Base-by-base conservation (phyloP, 345 rosid species). In the Gossypium arboreum region DNA sequence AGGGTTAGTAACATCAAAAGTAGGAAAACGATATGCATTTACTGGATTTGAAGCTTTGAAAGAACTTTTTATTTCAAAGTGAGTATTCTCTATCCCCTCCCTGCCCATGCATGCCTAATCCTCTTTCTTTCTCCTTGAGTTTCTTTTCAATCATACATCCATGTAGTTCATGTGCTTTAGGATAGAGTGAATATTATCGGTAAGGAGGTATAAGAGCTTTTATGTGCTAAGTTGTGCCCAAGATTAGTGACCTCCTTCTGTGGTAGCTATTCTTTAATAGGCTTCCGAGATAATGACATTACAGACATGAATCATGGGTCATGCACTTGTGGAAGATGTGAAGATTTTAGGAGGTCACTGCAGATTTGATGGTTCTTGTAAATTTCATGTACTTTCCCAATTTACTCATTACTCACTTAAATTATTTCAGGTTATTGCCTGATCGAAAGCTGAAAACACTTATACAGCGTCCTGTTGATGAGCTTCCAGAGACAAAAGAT, bases 1-100 rank as follows among this genome's bases (percentile, higher is more conserved):
- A 94, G 98, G 98, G 79, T 86, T 93, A 94, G 92, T 93, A 63
- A 89, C 94, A 29, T 90, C 98, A 52, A 95, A 93, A 77, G 98
- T 93, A 51, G 99, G 99, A 45, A 95, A 91, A 81, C 85, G 98
- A 50, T 94, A 87, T 87, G 98, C 98, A 43, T 81, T 95, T 69
- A 89, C 84, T 11, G 97, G 98, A 43, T 92, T 93, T 82, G 97
- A 93, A 79, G 94, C 92, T 72, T 73, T 95, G 56, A 89, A 86
- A 72, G 97, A 95, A 79, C 91, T 91, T 64, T 91, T 95, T 76
- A 79, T 88, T 81, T 82, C 88, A 54, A 95, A 88, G 98, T 84
- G 75, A 65, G 77, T 43, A 10, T 22, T 79, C 10, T 63, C 70
- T 62, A 62, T 20, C 77, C 73, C 69, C 54, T 80, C n/a, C 78